Conservation (phyloP, 495 filamentous ascomycete genomes). For the Penicillium atrosanguineum region DNA sequence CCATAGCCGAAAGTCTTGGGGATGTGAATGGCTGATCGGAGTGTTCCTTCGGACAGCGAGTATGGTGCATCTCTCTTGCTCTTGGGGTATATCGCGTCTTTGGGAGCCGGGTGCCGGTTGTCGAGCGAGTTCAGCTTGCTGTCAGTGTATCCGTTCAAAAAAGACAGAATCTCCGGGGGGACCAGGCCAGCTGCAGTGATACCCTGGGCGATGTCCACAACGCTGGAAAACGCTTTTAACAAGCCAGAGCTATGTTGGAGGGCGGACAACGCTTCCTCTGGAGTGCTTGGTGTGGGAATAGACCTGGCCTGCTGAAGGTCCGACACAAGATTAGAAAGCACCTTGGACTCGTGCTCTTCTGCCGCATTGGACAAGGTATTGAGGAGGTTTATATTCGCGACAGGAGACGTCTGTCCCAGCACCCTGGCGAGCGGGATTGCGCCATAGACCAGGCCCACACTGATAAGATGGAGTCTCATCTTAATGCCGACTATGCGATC, state of each 20-base stretch:
- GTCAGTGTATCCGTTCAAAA: constrained; percentile 15
- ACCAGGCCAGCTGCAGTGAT: constrained; percentile 14
- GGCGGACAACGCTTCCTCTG: neutral
- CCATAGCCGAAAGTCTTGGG: constrained; percentile 39
- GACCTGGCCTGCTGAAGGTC: neutral
- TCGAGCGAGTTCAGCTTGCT: constrained; percentile 14
- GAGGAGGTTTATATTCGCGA: constrained; percentile 4
- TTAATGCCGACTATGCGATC: neutral
- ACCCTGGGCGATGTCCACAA: constrained; percentile 7
- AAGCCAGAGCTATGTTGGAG: neutral
- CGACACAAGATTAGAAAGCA: neutral
- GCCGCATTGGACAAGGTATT: neutral
- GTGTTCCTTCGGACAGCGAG: constrained; percentile 32
- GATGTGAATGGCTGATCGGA: constrained; percentile 44
- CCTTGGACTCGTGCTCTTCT: constrained; percentile 2
- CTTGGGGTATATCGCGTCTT: constrained; percentile 26
- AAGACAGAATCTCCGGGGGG: constrained; percentile 7
- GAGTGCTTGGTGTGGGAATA: neutral
- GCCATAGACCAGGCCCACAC: neutral
- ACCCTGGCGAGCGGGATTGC: neutral
- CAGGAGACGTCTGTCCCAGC: neutral
- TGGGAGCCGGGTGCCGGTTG: constrained; percentile 8
- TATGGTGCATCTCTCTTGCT: constrained; percentile 39
- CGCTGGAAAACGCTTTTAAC: neutral
- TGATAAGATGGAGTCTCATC: neutral